A percentile compares a stretch with the other conserved stretches of the same genome.
Conservation (phyloP, 192 early-diverging fungal genomes). For the Entomortierella parvispora region DNA sequence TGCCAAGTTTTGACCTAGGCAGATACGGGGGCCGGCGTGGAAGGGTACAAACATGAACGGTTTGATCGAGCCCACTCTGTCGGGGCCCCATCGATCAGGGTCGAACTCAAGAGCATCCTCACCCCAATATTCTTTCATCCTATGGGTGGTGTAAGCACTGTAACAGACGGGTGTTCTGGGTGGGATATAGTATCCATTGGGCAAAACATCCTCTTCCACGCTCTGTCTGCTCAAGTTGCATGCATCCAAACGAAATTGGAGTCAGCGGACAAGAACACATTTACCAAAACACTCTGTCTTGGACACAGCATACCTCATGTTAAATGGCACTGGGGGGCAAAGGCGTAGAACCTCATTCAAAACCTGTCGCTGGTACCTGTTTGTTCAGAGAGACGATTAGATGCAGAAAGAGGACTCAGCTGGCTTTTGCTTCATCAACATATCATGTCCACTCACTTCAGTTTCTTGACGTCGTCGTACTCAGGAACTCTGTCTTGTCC, state of each 20-base stretch:
- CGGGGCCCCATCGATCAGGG: constrained; percentile 64
- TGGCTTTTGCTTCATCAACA: background rate
- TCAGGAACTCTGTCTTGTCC: constrained; percentile 18
- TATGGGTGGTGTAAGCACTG: constrained; percentile 39
- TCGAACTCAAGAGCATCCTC: constrained; percentile 62
- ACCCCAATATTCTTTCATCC: constrained; percentile 63
- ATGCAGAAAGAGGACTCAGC: background rate
- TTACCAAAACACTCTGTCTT: background rate
- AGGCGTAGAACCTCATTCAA: constrained; percentile 59
- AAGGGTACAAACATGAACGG: constrained; percentile 60
- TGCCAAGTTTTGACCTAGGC: constrained; percentile 64
- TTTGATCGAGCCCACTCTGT: constrained; percentile 44
- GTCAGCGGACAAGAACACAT: constrained; percentile 18
- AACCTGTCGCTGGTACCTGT: constrained; percentile 61
- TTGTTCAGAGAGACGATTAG: constrained; percentile 16
- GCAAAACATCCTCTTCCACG: constrained; percentile 54
- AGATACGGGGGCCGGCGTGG: constrained; percentile 60
- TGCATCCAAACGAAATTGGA: constrained; percentile 36
- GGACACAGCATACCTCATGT: constrained; percentile 35
- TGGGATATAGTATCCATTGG: constrained; percentile 62
- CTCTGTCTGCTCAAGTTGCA: constrained; percentile 48
- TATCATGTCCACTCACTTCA: constrained; percentile 11
- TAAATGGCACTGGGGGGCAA: constrained; percentile 38
- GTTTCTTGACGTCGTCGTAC: constrained; percentile 45
- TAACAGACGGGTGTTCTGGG: constrained; percentile 39